Percentiles rank a stretch among this genome's conserved stretches.
Evolutionary conservation across 805 yeast genomes (phyloP).

Genomic region (Candida xiaguanensis): DNA sequence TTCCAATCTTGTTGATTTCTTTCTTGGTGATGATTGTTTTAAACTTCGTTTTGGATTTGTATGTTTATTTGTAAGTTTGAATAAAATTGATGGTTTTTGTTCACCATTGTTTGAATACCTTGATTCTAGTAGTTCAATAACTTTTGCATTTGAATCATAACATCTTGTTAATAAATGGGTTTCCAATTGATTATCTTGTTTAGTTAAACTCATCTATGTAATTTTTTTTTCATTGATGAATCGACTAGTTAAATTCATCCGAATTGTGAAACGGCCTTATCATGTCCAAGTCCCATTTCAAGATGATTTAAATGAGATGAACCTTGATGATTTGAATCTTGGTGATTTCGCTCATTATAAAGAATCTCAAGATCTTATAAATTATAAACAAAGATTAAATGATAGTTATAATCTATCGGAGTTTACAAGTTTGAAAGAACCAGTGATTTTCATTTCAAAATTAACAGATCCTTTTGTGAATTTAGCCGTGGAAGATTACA

Average conservation of each 20-base stretch:
- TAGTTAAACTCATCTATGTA: not conserved
- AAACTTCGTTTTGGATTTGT: slow-evolving; percentile 16
- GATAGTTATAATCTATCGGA: not conserved
- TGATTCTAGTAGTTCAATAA: slow-evolving; percentile 38
- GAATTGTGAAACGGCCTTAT: slow-evolving; percentile 7
- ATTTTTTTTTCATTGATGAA: slow-evolving; percentile 1
- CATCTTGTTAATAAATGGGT: slow-evolving; percentile 44
- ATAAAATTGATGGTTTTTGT: slow-evolving; percentile 43
- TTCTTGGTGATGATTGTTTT: slow-evolving; percentile 15
- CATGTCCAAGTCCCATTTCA: slow-evolving; percentile 31
- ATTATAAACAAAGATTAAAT: slow-evolving; percentile 11
- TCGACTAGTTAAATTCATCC: not conserved
- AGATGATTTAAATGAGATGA: slow-evolving; percentile 33
- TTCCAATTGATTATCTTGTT: slow-evolving; percentile 34
- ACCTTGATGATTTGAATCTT: slow-evolving; percentile 33
- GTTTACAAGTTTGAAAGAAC: slow-evolving; percentile 18
- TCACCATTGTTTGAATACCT: slow-evolving; percentile 45
- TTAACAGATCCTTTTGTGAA: slow-evolving; percentile 68
- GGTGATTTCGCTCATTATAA: slow-evolving; percentile 37
- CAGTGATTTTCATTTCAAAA: slow-evolving; percentile 56
- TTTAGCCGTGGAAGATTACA: slow-evolving; percentile 75
- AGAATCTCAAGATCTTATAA: slow-evolving; percentile 27
- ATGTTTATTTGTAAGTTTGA: slow-evolving; percentile 34
- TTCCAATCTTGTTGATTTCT: slow-evolving; percentile 33
- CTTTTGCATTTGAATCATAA: slow-evolving; percentile 32